Base-by-base conservation (phyloP, 2,329 filamentous ascomycete species). In the Epichloe sibirici region DNA sequence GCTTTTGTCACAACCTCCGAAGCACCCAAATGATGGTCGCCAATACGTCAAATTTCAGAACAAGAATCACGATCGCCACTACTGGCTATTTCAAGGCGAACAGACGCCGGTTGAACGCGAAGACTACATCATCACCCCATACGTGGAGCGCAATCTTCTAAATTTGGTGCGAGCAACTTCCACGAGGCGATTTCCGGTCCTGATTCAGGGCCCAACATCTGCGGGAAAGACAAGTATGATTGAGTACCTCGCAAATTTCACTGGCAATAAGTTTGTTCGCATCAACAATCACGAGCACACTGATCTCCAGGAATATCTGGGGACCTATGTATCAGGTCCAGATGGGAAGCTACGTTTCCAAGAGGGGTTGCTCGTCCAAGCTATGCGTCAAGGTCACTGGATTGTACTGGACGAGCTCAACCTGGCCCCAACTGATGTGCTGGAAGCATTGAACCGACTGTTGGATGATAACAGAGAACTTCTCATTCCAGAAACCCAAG, bases 281-380 rank as follows among this genome's bases (percentile, higher is more conserved):
- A 98, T 99, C 74, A 99, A 99, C 71, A 99, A 99, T 60, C 93
- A 99, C 68, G 94, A 99, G 65, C 93, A 98, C 63, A 98, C 93
- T 0, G 93, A 99, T 66, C 74, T 99, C 39, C 93, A 98, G 67
- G 94, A 99, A 65, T 99, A 99, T 62, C 73, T 99, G 5, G 93
- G 93, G 17, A 95, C 90, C 0, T 99, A 98, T 60, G 75, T 95
- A 1, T 96, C 93, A 2, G 87, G 85, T 25, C 71, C 82, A 0
- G 86, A 95, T 63, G 94, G 94, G 5, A 88, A 86, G 55, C 74
- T 99, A 43, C 80, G 77, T 11, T 99, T 96, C 62, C 90, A 95
- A 65, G 94, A 99, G 69, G 93, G 93, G 51, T 77, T 97, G 4
- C 75, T 99, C 6, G 91, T 98, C 0, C 88, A 93, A 65, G 93